These are phyloP conservation scores for Claviceps sp. DNA, from an alignment of 2,329 filamentous ascomycete species.

Conservation along the genomic window DNA sequence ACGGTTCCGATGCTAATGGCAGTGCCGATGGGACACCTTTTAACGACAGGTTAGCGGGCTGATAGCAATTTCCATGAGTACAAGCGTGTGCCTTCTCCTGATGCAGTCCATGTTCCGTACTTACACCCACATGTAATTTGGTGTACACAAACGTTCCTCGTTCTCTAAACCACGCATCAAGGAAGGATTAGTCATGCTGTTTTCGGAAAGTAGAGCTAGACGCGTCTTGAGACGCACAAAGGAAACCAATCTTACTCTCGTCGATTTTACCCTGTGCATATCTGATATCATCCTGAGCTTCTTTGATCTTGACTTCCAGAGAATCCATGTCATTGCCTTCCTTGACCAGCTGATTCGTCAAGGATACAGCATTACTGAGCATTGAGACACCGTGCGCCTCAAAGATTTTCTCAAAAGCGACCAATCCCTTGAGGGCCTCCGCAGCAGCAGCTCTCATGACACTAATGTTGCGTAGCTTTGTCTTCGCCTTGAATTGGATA, in stretches of 20 bases:
- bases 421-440: not conserved
- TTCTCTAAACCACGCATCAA: not conserved
- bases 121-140: not conserved
- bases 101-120: not conserved
- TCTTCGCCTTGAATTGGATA: not conserved
- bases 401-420: not conserved
- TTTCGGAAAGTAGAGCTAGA: no score
- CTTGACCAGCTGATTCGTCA: not conserved
- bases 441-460: not conserved
- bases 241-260: not conserved
- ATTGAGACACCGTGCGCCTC: not conserved
- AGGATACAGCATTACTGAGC: accelerated
- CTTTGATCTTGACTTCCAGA: not conserved
- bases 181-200: not conserved
- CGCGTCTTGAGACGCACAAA: no score
- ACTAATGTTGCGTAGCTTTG: not conserved
- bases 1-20: not conserved
- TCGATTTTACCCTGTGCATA: not conserved
- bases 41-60: no score
- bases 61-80: no score
- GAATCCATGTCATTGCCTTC: not conserved
- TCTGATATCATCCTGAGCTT: not conserved
- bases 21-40: not conserved
- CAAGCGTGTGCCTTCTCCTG: no score
- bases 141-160: not conserved